Conservation (phyloP, 371 early-diverging fungal genomes). For the Mortierella sp. region DNA sequence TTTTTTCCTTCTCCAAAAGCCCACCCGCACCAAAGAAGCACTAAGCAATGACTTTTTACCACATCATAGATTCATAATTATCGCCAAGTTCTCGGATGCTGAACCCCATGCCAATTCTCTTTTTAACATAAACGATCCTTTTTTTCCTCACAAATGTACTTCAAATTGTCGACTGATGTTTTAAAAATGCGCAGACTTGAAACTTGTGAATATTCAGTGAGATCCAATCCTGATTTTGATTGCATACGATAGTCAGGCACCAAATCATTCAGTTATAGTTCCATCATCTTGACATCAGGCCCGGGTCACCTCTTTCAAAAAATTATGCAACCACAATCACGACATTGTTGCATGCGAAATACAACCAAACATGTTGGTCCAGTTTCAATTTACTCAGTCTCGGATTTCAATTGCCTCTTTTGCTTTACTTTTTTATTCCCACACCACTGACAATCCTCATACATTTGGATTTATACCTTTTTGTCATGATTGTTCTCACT, state of each 20-base stretch:
- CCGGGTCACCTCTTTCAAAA: slow-evolving; percentile 1
- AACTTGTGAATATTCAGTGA: no score
- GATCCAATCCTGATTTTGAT: no score
- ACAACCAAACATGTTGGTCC: neutral
- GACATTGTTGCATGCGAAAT: neutral
- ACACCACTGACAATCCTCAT: neutral
- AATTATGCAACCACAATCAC: neutral
- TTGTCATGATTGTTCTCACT: neutral
- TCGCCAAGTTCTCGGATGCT: slow-evolving; percentile 8
- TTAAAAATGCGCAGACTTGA: neutral
- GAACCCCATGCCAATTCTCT: slow-evolving; percentile 6
- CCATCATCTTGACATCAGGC: neutral
- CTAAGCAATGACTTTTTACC: slow-evolving; percentile 22
- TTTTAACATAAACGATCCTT: slow-evolving; percentile 9
- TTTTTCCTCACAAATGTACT: slow-evolving; percentile 11
- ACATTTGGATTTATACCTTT: no score
- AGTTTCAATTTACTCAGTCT: neutral
- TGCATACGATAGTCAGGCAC: neutral
- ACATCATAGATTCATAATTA: slow-evolving; percentile 34
- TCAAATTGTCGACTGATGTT: neutral
- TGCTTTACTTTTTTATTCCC: neutral
- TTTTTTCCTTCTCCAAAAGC: slow-evolving; percentile 25
- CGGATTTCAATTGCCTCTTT: slow-evolving; percentile 14
- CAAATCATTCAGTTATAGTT: neutral
- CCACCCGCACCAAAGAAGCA: slow-evolving; percentile 57